phyloP scores from a whole-genome alignment of 2,329 filamentous ascomycete genomes.

The Sporothrix phasma region DNA sequence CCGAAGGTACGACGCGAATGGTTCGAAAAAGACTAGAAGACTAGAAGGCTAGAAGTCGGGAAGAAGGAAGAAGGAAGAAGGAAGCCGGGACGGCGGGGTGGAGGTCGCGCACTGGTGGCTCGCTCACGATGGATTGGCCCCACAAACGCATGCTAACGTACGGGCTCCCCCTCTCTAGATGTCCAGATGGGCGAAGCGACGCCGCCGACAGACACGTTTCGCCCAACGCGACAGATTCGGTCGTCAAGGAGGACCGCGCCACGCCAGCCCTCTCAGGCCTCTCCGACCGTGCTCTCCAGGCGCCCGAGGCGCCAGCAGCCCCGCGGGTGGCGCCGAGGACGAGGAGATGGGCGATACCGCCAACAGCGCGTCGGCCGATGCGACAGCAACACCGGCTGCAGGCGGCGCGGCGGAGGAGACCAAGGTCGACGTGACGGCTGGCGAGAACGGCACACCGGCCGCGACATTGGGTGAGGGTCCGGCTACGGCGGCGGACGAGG shows the following conservation, averaged over 20 bases:
- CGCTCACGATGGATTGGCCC: background rate
- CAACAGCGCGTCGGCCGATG: background rate
- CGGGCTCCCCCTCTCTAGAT: slow-evolving; percentile 35
- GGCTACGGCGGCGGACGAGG: background rate
- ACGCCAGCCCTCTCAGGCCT: slow-evolving; percentile 44
- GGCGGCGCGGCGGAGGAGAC: slow-evolving; percentile 7
- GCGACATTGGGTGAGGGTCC: background rate
- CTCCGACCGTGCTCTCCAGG: slow-evolving; percentile 58
- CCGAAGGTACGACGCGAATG: background rate
- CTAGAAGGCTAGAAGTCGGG: background rate
- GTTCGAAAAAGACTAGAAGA: background rate
- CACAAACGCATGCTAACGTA: background rate
- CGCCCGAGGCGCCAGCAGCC: slow-evolving; percentile 52
- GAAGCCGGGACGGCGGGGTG: too few relatives aligned
- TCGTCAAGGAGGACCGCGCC: slow-evolving; percentile 51
- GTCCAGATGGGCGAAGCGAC: slow-evolving; percentile 50
- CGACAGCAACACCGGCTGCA: background rate
- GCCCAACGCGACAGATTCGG: slow-evolving; percentile 29
- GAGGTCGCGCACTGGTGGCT: background rate
- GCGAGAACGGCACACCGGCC: slow-evolving; percentile 4
- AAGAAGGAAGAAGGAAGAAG: too few relatives aligned
- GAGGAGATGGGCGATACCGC: slow-evolving; percentile 66
- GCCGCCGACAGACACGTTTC: slow-evolving; percentile 18
- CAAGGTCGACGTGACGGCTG: slow-evolving; percentile 13
- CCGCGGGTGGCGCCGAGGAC: slow-evolving; percentile 55